A percentile compares a stretch with the other conserved stretches of the same genome.
phyloP scores from a whole-genome alignment of 305 asterid species.

The Fraxinus latifolia region DNA sequence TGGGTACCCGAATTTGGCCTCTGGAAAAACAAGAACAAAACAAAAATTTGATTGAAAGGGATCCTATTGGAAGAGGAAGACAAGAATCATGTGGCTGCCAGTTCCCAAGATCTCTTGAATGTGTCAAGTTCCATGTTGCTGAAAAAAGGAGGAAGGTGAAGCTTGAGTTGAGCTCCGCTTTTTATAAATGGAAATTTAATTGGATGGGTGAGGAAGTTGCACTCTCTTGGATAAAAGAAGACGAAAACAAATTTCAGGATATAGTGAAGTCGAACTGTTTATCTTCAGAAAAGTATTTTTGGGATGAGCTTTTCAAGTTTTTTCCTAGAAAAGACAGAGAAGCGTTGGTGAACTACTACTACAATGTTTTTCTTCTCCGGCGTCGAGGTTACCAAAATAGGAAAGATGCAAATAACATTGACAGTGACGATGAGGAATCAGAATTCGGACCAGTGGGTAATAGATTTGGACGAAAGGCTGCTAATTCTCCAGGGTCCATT shows the following conservation, averaged over 20 bases:
- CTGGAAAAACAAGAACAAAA: constrained; percentile 35
- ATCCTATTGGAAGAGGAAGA: constrained; percentile 66
- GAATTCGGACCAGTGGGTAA: constrained; percentile 43
- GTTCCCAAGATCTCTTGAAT: constrained; percentile 43
- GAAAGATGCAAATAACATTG: constrained; percentile 33
- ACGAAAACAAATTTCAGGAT: constrained; percentile 42
- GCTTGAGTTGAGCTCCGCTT: constrained; percentile 58
- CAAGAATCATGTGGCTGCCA: constrained; percentile 61
- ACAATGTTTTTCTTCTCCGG: constrained; percentile 64
- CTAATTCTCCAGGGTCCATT: constrained; percentile 52
- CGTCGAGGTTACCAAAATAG: constrained; percentile 69
- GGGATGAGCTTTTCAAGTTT: constrained; percentile 57
- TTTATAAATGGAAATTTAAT: constrained; percentile 50
- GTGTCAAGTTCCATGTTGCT: constrained; percentile 52
- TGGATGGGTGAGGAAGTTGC: constrained; percentile 54
- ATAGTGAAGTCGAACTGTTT: constrained; percentile 45
- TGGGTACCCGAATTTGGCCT: constrained; percentile 67
- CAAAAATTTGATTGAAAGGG: constrained; percentile 53
- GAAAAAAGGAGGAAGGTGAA: constrained; percentile 50
- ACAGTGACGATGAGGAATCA: constrained; percentile 77
- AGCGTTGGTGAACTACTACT: constrained; percentile 74
- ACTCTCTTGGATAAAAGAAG: constrained; percentile 51
- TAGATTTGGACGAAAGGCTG: constrained; percentile 39
- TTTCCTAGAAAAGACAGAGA: constrained; percentile 53
- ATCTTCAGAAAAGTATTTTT: constrained; percentile 42